Evolutionary conservation across 2,329 filamentous ascomycete species (phyloP), one percentile per base, ranked within the genome.

Genomic region (Botrytis tulipae): DNA sequence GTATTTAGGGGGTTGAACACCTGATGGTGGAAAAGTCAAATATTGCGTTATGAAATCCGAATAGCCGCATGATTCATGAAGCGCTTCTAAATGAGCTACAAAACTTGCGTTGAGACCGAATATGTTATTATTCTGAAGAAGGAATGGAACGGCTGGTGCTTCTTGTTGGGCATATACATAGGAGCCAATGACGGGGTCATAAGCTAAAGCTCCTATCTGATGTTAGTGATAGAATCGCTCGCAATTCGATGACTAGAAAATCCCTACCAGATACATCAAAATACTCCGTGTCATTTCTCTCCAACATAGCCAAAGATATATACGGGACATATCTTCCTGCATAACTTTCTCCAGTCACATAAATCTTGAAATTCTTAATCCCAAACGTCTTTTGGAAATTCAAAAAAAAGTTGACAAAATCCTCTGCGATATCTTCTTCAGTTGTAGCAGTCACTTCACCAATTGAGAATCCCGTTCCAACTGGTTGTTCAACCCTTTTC

Each of bases 321-420:
- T 51, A 51, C 25, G 48, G 48, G 25, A 51, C 48, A 51, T 51
- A n/a, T 7, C 48, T 51, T n/a, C 48, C 48, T n/a, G 48, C 48
- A 7, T 88, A 88, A 4, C 83, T 85, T 76, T 89, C 87, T 72
- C 87, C 87, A 4, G 87, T 86, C 42, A 89, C 78, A 76, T 87
- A 89, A 0, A 87, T 84, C 76, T 87, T 86, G 78, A 83, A 85
- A n/a, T 84, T 83, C 37, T 86, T 82, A 72, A 87, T 79, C n/a
- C 84, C 83, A 77, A 90, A 90, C 9, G 84, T 84, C 48, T 87
- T 83, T 59, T 88, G 80, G 76, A 89, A 89, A 75, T 87, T 87
- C 80, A 86, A 85, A 82, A 82, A 86, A 78, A 86, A 87, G 4
- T 84, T 84, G 5, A 83, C 81, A 74, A 87, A 87, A 44, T 87